Percentiles rank a stretch among this genome's conserved stretches.
Evolutionary conservation across 768 basidiomycete species (phyloP).

Genomic region (Baorangia bicolor): DNA sequence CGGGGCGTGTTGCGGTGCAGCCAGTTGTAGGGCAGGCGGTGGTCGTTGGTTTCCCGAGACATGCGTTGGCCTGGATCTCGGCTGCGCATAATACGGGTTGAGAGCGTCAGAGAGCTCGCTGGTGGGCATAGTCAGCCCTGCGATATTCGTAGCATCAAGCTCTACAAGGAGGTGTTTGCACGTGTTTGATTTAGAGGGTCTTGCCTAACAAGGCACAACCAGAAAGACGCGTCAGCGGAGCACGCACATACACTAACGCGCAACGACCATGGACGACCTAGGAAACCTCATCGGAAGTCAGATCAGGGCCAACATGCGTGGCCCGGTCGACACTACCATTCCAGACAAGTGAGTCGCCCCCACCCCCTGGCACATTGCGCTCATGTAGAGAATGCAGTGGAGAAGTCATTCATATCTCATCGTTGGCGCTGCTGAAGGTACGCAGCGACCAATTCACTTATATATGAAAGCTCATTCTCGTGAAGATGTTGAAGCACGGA

Average conservation of each 20-base stretch:
- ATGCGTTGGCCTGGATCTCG: conserved; percentile 33
- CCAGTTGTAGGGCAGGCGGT: conserved; percentile 28
- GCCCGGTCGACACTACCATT: conserved; percentile 47
- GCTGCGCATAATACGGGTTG: conserved; percentile 60
- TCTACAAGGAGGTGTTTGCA: conserved; percentile 22
- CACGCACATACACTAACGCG: neutral
- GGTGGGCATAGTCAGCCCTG: conserved; percentile 45
- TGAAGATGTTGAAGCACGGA: conserved; percentile 97
- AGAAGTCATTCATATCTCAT: conserved; percentile 96
- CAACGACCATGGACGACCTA: conserved; percentile 37
- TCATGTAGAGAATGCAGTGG: conserved; percentile 47
- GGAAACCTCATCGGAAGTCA: conserved; percentile 57
- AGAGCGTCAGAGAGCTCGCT: conserved; percentile 81
- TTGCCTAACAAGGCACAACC: conserved; percentile 22
- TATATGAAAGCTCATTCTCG: conserved; percentile 1
- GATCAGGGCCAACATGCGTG: conserved; percentile 41
- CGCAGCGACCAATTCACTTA: conserved; percentile 9
- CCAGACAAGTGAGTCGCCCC: conserved; percentile 71
- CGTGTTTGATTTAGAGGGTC: conserved; percentile 31
- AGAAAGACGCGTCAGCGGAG: conserved; percentile 41
- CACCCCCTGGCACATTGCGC: neutral
- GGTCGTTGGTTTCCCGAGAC: conserved; percentile 17
- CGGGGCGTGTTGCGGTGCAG: conserved; percentile 43
- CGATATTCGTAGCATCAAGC: neutral
- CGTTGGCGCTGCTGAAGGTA: conserved; percentile 94